phyloP scores from a whole-genome alignment of 1,139 yeast genomes.

The Meyerozyma guilliermondii region DNA sequence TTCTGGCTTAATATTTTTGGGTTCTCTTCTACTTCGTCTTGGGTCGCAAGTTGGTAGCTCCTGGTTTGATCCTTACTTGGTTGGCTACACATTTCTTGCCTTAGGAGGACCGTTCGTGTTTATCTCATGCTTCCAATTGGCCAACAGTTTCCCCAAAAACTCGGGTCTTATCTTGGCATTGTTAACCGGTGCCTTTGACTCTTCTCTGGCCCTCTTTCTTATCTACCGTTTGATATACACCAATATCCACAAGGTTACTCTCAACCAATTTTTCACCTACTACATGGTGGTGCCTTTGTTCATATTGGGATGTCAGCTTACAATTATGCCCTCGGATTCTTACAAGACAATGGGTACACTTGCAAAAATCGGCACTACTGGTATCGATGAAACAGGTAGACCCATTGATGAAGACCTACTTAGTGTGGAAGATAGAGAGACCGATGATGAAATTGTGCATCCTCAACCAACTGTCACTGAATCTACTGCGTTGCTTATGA shows the following conservation, averaged over 20 bases:
- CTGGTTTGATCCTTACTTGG: slow-evolving; percentile 34
- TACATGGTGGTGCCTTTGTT: slow-evolving; percentile 72
- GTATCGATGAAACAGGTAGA: slow-evolving; percentile 58
- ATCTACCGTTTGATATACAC: slow-evolving; percentile 36
- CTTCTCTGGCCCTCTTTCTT: slow-evolving; percentile 43
- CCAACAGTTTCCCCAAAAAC: slow-evolving; percentile 38
- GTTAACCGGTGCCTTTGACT: slow-evolving; percentile 44
- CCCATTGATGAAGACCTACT: slow-evolving; percentile 40
- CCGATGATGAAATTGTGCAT: slow-evolving; percentile 7
- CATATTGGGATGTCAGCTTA: slow-evolving; percentile 65
- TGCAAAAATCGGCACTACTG: slow-evolving; percentile 65
- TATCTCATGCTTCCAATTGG: slow-evolving; percentile 42
- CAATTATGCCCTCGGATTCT: slow-evolving; percentile 74
- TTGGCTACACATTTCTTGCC: slow-evolving; percentile 38
- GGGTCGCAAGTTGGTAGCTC: slow-evolving; percentile 16
- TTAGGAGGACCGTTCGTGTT: slow-evolving; percentile 45
- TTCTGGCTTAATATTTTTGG: slow-evolving; percentile 28
- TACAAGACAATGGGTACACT: slow-evolving; percentile 68
- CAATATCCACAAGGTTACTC: slow-evolving; percentile 23
- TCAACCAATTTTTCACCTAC: slow-evolving; percentile 55
- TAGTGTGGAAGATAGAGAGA: slow-evolving; percentile 30
- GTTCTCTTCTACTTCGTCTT: slow-evolving; percentile 36
- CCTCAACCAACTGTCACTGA: slow-evolving; percentile 39
- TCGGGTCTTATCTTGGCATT: slow-evolving; percentile 41
- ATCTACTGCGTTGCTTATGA: slow-evolving; percentile 37